phyloP scores from a whole-genome alignment of 495 filamentous ascomycete genomes.

The Apiosordaria backusii region DNA sequence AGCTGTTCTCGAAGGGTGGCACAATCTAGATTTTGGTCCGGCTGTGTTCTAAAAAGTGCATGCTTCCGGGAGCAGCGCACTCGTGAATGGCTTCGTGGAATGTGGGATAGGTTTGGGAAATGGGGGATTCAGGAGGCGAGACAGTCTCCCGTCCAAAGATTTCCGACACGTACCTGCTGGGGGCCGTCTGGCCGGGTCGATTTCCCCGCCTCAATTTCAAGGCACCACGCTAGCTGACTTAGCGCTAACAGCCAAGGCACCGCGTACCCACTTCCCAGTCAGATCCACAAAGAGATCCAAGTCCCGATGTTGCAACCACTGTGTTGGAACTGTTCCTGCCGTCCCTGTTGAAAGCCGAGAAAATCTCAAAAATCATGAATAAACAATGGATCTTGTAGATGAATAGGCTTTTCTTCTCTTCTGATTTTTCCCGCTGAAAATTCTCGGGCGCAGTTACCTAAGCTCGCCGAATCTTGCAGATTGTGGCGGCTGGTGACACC shows the following conservation, averaged over 20 bases:
- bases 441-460: neutral
- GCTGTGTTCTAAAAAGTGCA: neutral
- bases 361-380: neutral
- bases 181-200: conserved; percentile 13
- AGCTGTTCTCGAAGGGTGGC: neutral
- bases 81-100: conserved; percentile 17
- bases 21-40: neutral
- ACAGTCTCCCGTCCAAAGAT: conserved; percentile 11
- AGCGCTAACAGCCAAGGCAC: conserved; percentile 9
- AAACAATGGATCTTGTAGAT: neutral
- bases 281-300: neutral
- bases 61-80: neutral
- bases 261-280: conserved; percentile 3
- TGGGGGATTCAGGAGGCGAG: conserved; percentile 23
- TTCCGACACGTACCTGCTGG: conserved; percentile 14
- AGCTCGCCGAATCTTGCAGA: neutral
- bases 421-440: neutral
- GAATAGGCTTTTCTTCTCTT: neutral
- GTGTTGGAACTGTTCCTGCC: neutral
- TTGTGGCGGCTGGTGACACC: neutral
- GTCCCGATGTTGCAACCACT: neutral
- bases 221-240: conserved; percentile 4
- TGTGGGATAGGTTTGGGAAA: neutral
- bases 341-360: neutral
- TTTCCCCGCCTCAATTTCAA: conserved; percentile 19